Base-by-base conservation (phyloP, 23 red algal species). In the Chondrus crispus region DNA sequence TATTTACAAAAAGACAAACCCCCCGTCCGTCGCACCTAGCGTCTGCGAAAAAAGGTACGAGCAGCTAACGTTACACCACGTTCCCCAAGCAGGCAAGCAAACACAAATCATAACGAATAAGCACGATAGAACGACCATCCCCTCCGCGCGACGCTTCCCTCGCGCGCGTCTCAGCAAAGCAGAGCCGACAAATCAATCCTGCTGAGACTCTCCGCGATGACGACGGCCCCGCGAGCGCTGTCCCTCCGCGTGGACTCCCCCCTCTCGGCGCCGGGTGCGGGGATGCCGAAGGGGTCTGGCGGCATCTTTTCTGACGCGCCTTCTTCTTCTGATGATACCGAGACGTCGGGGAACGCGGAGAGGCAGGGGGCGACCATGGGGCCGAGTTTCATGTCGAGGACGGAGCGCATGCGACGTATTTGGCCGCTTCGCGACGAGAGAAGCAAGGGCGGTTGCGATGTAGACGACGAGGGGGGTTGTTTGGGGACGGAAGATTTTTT, bases 381-480 rank as follows among this genome's bases (percentile, higher is more conserved):
- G 50, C 85, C 85, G 18, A 89, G 85, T 39, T 62, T 76, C 69
- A 89, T 89, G 51, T 89, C 85, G 28, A 89, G 51, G 10, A 89
- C 85, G 85, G 69, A 78, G 57, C 85, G 85, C 85, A 89, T 89
- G 85, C 85, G 85, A 18, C 85, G 85, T 32, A 89, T 36, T 40
- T 89, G 44, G 39, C 85, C 85, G 12, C 46, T 89, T 46, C 49
- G 20, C 33, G 68, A 79, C n/a, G n/a, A n/a, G n/a, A n/a, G n/a
- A n/a, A n/a, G 50, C 50, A 20, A 55, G 13, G 50, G 50, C 13
- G 50, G 50, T 55, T 14, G 50, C 50, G 50, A 66, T n/a, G 18
- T 66, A 32, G 18, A 66, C 26, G 35, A 32, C 26, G 60, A 8
- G 60, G 18, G 8, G 26, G 60, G 18, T 7, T 22, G 35, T 55